Conservation (phyloP, 768 basidiomycete species). For the Lactarius indigo region DNA sequence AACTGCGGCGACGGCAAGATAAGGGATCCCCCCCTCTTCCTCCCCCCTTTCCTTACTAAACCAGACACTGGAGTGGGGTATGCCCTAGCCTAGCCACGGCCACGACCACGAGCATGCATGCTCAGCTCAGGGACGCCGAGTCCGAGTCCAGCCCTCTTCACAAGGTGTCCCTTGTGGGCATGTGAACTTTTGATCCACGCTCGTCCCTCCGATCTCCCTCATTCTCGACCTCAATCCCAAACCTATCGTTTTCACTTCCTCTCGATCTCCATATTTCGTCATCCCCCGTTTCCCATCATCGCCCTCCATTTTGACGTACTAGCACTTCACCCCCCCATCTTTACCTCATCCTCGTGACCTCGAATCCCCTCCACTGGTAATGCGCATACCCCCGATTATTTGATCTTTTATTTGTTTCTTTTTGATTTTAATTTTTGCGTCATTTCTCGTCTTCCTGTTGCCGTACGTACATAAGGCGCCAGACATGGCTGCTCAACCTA, state of each 20-base stretch:
- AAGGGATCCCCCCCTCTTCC: constrained; percentile 5
- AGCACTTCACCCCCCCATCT: constrained; percentile 1
- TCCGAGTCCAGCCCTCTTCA: constrained; percentile 17
- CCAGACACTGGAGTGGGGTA: neutral
- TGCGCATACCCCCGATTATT: constrained; percentile 1
- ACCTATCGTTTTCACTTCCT: neutral
- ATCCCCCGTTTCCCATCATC: constrained; percentile 13
- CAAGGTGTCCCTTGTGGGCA: neutral
- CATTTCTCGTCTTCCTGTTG: constrained; percentile 12
- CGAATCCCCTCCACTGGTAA: neutral
- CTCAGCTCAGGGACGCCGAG: constrained; percentile 4
- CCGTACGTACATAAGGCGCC: constrained; percentile 18
- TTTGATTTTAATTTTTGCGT: constrained; percentile 8
- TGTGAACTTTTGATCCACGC: constrained; percentile 17
- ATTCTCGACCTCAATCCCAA: constrained; percentile 15
- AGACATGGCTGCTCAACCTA: constrained; percentile 14
- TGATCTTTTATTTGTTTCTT: neutral
- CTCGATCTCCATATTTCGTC: constrained; percentile 10
- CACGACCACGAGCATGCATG: neutral
- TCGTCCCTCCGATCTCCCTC: constrained; percentile 20
- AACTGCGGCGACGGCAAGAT: constrained; percentile 14
- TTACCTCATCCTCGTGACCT: constrained; percentile 14
- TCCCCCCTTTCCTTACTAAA: neutral
- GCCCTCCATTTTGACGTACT: constrained; percentile 19
- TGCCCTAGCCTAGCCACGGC: constrained; percentile 15